Evolutionary conservation across 2,329 filamentous ascomycete genomes (phyloP).

Genomic region (Hypoxylon sp.): DNA sequence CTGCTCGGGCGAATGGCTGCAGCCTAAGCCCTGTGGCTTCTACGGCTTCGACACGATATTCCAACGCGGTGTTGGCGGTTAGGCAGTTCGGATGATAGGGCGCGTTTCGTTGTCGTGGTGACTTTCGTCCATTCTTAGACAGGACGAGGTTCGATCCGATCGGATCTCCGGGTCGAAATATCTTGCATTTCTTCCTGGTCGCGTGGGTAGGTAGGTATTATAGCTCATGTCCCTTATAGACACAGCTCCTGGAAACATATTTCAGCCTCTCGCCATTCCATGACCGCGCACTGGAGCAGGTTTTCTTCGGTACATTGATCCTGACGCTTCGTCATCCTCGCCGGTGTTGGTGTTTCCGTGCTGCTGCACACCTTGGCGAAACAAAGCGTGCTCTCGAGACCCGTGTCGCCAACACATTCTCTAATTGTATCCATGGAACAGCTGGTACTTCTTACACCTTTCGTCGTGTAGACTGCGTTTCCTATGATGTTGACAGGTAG

Average conservation of each 20-base stretch:
- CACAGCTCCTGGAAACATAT: constrained; percentile 45
- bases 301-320: constrained; percentile 46
- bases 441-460: constrained; percentile 9
- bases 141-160: constrained; percentile 1
- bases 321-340: constrained; percentile 40
- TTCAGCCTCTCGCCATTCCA: constrained; percentile 44
- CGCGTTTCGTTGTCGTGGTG: constrained; percentile 1
- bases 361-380: constrained; percentile 43
- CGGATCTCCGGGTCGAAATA: not conserved
- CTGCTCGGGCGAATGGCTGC: constrained; percentile 8
- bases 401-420: constrained; percentile 36
- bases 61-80: not conserved
- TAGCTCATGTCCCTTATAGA: constrained; percentile 27
- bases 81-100: constrained; percentile 3
- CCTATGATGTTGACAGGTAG: constrained; percentile 23
- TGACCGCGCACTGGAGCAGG: constrained; percentile 43
- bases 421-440: constrained; percentile 33
- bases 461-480: constrained; percentile 4
- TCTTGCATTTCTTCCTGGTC: not conserved
- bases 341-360: constrained; percentile 5
- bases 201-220: constrained; percentile 9
- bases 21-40: not conserved
- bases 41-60: not conserved
- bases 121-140: not conserved
- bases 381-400: constrained; percentile 39